A percentile compares a stretch with the other conserved stretches of the same genome.
Evolutionary conservation across 1,284 basidiomycete genomes (phyloP).

Genomic region (Acaromyces ingoldii): DNA sequence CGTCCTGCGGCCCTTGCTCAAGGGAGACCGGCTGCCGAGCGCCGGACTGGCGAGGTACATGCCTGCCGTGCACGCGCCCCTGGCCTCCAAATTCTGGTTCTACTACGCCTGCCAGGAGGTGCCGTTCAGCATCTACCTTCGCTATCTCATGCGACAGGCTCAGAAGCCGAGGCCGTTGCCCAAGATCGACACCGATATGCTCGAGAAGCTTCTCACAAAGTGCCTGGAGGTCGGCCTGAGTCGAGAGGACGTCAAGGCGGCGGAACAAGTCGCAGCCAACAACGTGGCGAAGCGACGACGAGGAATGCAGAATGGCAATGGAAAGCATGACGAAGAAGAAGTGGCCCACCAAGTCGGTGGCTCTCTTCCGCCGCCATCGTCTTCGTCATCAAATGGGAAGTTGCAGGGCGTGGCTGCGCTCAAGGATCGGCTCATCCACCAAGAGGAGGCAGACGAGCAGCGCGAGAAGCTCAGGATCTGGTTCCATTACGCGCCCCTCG

Average conservation of each 20-base stretch:
- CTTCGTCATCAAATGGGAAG: neutral
- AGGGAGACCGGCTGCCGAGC: neutral
- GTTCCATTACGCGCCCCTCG: constrained; percentile 11
- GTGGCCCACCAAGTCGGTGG: neutral
- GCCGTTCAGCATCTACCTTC: constrained; percentile 19
- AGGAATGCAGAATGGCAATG: constrained; percentile 1
- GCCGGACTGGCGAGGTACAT: neutral
- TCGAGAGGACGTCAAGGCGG: no score
- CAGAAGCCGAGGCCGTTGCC: constrained; percentile 5
- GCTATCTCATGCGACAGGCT: constrained; percentile 4
- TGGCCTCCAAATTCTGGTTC: constrained; percentile 6
- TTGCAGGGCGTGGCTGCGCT: neutral
- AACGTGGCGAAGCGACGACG: neutral
- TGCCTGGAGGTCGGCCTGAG: constrained; percentile 15
- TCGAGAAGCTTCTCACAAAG: constrained; percentile 11
- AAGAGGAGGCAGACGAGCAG: constrained; percentile 7
- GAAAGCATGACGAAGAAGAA: neutral
- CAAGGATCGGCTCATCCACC: constrained; percentile 2
- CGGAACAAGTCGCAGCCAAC: no score
- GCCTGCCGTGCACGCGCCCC: no score
- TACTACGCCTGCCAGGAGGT: constrained; percentile 11
- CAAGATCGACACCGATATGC: neutral
- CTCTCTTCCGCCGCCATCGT: neutral
- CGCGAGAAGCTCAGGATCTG: constrained; percentile 9
- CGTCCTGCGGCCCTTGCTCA: no score